These are phyloP conservation scores for Botrytis medusae DNA, from an alignment of 2,329 filamentous ascomycete genomes.

Conservation along the genomic window DNA sequence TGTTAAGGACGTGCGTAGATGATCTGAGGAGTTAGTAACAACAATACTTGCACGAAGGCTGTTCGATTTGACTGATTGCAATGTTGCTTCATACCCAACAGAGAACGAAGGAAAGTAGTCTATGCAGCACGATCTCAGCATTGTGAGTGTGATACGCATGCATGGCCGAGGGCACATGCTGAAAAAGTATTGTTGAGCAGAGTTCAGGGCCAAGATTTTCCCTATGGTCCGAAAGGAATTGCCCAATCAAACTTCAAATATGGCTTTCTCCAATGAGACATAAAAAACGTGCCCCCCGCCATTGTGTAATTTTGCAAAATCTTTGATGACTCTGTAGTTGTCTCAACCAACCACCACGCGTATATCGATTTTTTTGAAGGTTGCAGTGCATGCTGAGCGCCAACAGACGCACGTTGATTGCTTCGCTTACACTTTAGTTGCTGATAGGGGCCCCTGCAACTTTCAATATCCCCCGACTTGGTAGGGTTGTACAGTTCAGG, in stretches of 20 bases:
- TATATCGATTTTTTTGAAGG: constrained; percentile 7
- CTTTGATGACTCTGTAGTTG: constrained; percentile 10
- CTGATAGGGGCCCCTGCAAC: constrained; percentile 13
- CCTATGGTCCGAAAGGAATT: constrained; percentile 14
- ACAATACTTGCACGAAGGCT: background rate
- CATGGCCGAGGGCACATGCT: constrained; percentile 6
- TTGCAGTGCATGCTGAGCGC: constrained; percentile 14
- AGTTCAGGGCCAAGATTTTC: constrained; percentile 16
- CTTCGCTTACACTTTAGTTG: constrained; percentile 14
- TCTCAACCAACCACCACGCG: constrained; percentile 10
- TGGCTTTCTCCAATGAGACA: constrained; percentile 9
- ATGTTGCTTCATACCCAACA: background rate
- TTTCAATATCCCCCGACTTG: background rate
- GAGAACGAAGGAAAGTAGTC: background rate
- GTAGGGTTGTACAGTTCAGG: background rate
- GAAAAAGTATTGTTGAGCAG: constrained; percentile 10
- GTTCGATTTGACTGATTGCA: background rate
- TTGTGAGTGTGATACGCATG: constrained; percentile 16
- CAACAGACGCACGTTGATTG: constrained; percentile 23
- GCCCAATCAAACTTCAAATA: constrained; percentile 18
- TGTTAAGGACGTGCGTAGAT: constrained; percentile 6
- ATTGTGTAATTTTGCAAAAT: constrained; percentile 8
- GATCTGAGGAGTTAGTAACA: background rate
- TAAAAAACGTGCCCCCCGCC: constrained; percentile 17
- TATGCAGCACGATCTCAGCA: background rate